Evolutionary conservation across 1,139 yeast species (phyloP), one percentile per base, ranked within the genome.

Genomic region (Pichia sp.): DNA sequence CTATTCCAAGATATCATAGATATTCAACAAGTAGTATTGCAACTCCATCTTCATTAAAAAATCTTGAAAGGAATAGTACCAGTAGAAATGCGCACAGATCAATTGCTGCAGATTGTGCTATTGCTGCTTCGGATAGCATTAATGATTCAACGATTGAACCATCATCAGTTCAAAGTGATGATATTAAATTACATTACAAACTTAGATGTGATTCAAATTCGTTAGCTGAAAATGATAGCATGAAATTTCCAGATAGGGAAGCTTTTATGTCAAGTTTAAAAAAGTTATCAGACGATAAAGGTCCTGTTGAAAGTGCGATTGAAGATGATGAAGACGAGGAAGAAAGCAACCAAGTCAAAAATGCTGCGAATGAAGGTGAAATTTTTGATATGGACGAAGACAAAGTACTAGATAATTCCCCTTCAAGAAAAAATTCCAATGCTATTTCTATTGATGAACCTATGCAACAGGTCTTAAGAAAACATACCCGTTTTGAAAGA

Each of bases 401-500:
- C 11, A 23, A 13, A 6, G n/a, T 6, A 22, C n/a, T n/a, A n/a
- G n/a, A n/a, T n/a, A n/a, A n/a, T n/a, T n/a, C n/a, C n/a, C n/a
- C n/a, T n/a, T n/a, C n/a, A n/a, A n/a, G n/a, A n/a, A n/a, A n/a
- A n/a, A n/a, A n/a, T n/a, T n/a, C n/a, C n/a, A n/a, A n/a, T n/a
- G n/a, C n/a, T n/a, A n/a, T n/a, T n/a, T 19, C 16, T 14, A 33
- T 21, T 14, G 24, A 24, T n/a, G 15, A 23, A 7, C 20, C 5
- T 16, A 24, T 3, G 6, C 11, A 24, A 3, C 45, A 33, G 15
- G 30, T 37, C 8, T 32, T 47, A 16, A 41, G 53, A 29, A 56
- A 54, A 35, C 56, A 51, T 37, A 75, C 78, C 2, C 61, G 82
- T 40, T 78, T 82, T 37, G 94, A 85, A 60, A 69, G 93, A 51